These are phyloP conservation scores for Cylindrotheca closterium DNA, from an alignment of 108 stramenopile genomes.

Conservation along the genomic window DNA sequence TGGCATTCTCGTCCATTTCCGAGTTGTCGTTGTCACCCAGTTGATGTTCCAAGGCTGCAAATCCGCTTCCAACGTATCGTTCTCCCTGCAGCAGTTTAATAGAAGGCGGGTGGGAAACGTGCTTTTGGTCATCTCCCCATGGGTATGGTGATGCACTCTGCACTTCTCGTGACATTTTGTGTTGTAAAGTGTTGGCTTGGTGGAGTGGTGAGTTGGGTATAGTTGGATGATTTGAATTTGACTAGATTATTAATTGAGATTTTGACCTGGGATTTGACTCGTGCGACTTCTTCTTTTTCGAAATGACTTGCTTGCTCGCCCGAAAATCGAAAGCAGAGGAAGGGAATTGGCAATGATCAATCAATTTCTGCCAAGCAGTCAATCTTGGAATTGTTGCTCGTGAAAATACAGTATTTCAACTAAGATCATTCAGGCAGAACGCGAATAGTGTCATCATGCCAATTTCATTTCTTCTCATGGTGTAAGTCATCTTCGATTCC, in stretches of 20 bases:
- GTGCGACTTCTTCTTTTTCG: too few relatives aligned
- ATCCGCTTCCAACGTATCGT: conserved; percentile 34
- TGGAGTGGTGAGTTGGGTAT: background rate
- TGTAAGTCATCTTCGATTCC: conserved; percentile 56
- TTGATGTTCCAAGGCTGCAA: conserved; percentile 20
- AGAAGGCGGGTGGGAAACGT: conserved; percentile 9
- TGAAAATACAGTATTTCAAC: too few relatives aligned
- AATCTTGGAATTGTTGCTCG: too few relatives aligned
- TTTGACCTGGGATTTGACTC: too few relatives aligned
- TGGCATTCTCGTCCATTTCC: conserved; percentile 12
- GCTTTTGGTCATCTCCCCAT: conserved; percentile 23
- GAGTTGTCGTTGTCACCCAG: conserved; percentile 13
- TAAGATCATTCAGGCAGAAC: too few relatives aligned
- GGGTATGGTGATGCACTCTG: conserved; percentile 33
- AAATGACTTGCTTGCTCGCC: too few relatives aligned
- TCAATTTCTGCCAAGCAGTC: too few relatives aligned
- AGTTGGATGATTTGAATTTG: too few relatives aligned
- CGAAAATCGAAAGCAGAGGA: too few relatives aligned
- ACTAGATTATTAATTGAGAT: too few relatives aligned
- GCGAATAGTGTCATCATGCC: conserved; percentile 27
- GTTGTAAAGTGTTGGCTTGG: background rate
- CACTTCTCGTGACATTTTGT: conserved; percentile 21
- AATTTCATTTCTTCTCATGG: conserved; percentile 89
- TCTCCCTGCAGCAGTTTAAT: conserved; percentile 16
- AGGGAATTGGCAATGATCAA: too few relatives aligned